Evolutionary conservation across 208 protist species (phyloP).

Genomic region (Kentomonas sorsogonicus): DNA sequence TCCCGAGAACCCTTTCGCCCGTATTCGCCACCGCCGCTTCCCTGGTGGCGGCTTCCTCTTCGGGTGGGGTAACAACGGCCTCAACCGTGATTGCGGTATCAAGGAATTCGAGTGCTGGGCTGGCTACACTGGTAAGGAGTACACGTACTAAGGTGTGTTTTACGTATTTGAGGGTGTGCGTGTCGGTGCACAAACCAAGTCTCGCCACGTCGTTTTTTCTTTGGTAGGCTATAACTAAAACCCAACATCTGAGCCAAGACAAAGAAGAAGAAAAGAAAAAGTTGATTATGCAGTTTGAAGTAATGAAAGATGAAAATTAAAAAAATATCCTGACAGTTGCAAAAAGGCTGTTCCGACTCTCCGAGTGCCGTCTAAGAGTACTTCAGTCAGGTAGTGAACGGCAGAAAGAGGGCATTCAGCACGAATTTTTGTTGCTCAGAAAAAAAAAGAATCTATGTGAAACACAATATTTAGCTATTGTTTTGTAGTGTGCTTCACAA

Average conservation of each 20-base stretch:
- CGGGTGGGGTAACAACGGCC: slow-evolving; percentile 87
- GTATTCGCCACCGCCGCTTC: slow-evolving; percentile 72
- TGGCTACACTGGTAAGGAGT: slow-evolving; percentile 84
- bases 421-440: too few species aligned
- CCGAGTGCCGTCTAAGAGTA: too few species aligned
- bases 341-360: too few species aligned
- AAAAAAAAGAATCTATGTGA: neutral
- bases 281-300: too few species aligned
- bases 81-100: slow-evolving; percentile 85
- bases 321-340: too few species aligned
- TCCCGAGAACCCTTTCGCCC: slow-evolving; percentile 75
- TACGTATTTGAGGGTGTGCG: neutral
- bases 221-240: slow-evolving; percentile 11
- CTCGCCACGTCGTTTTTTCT: slow-evolving; percentile 16
- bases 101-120: slow-evolving; percentile 88
- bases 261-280: too few species aligned
- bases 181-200: neutral
- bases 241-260: neutral
- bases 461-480: neutral
- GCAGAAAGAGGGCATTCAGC: too few species aligned
- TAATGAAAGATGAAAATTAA: too few species aligned
- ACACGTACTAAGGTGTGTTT: slow-evolving; percentile 79
- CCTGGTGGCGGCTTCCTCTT: slow-evolving; percentile 74
- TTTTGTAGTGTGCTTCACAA: neutral
- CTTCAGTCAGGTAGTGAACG: too few species aligned